Base-by-base conservation (phyloP, 257 asterid genomes). In the Solanum bukasovii region DNA sequence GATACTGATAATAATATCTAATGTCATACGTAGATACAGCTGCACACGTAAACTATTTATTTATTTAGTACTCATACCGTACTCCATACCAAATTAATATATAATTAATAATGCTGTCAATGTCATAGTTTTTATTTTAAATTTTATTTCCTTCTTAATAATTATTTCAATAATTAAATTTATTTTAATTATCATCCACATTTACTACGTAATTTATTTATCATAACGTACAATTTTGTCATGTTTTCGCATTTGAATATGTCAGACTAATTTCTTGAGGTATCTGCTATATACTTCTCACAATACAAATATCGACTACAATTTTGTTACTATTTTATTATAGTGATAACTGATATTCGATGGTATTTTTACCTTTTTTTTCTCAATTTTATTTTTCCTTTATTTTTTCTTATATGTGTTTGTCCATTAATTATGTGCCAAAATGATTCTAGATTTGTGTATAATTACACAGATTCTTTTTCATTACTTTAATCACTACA, bases 1-100 rank as follows among this genome's bases (percentile, higher is more conserved):
- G 29, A 73, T 73, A 33, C 40, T 71, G 40, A 72, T 20, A 73
- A 34, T 6, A 87, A 89, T 37, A 79, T 82, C 83, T 83, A 68
- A 79, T 68, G 56, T 77, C 83, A 16, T 52, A 52, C 20, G 74
- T 63, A 81, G 83, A 83, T 84, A 88, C 89, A 87, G 88, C 75
- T 85, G 90, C 89, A 89, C 93, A 93, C 93, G 93, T 91, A 91
- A 88, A 23, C 79, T 75, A 88, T 72, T 86, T n/a, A 87, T 84
- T 65, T 68, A 68, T 27, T 87, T 70, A 65, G 85, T 73, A 71
- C 91, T 90, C 86, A 85, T 52, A 84, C 49, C 16, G 56, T 67
- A 40, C 21, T 29, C 88, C 35, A 72, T 63, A 34, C 61, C 65
- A 71, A 46, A 25, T 61, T 33, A 20, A 33, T 73, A 2, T 73